Base-by-base conservation (phyloP, 2,329 filamentous ascomycete genomes). In the Dactylellina drechsleri region DNA sequence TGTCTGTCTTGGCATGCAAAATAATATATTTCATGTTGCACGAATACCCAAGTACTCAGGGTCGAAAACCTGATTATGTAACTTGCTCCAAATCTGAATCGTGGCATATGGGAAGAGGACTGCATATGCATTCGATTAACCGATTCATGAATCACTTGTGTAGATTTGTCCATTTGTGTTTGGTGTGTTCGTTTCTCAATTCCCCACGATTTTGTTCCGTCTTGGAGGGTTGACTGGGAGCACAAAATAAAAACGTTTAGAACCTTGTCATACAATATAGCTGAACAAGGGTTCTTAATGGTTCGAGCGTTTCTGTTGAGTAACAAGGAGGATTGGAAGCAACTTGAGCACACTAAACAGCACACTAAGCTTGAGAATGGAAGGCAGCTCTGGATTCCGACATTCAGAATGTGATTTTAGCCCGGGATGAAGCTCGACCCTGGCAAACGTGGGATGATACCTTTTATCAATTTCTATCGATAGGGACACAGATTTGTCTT, bases 381-480 rank as follows among this genome's bases (percentile, higher is more conserved):
- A 70, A 62, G 66, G 56, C 49, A 54, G 41, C 40, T 49, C 4
- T 23, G 47, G 56, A 49, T 62, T 64, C 49, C 16, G 26, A 16
- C 41, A 20, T 40, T 57, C 18, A 20, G 26, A 50, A 45, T 60
- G 36, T 23, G 23, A 53, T 61, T 73, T 10, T 73, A 66, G 47
- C 56, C 68, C 50, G 52, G 61, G 13, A 18, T 47, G 8, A 13
- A 20, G 28, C 40, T 53, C 40, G 26, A 62, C 53, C 61, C 68
- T 18, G 47, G 61, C 23, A 49, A 26, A 57, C 61, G 70, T 66
- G 61, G 70, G 70, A 58, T 67, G 70, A 13, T 43, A 74, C 6
- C 31, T 36, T 66, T 74, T 66, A 66, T 61, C 54, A 66, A 67
- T 28, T 47, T 59, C 52, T 74, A 74, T 74, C 70, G 70, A 74